Evolutionary conservation across 129 eudicot genomes (phyloP), one percentile per base, ranked within the genome.

Genomic region (Tanacetum coccineum): DNA sequence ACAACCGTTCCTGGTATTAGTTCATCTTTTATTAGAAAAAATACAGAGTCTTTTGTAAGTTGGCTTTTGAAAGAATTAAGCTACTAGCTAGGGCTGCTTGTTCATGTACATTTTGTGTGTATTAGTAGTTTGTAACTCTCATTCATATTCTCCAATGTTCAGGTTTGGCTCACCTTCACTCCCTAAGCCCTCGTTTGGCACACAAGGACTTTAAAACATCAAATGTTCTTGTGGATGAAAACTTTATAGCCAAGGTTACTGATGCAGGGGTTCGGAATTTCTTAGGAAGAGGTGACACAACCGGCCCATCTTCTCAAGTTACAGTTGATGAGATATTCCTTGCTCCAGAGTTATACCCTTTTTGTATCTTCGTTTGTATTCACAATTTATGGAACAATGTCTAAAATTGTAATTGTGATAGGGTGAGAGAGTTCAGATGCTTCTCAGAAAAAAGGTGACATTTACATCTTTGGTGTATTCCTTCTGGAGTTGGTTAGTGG

Each of bases 151-250:
- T 50, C 14, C 22, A 6, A 58, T 67, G 50, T 74, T 70, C 82
- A 91, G 96, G 96, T 81, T 70, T 91, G 71, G 85, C 85, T 62
- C 88, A 91, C 77, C 89, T 91, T 70, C 97, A 91, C 73, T 85
- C 91, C 68, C 71, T 91, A 52, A 91, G 91, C 82, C 96, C 96
- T 13, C 95, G 95, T 49, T 80, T 91, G 91, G 81, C 85, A 66
- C 97, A 91, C 74, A 91, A 91, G 80, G 97, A 91, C 66, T 91
- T 91, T 79, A 91, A 91, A 81, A 91, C 97, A 57, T 74, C 96
- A 66, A 91, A 91, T 55, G 96, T 88, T 70, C 96, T 91, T 57
- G 96, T 91, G 20, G 97, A 91, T 78, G 96, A 91, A 60, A 85
- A 91, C 80, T 87, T 91, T 68, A 85, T 87, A 18, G 97, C 96